phyloP scores from a whole-genome alignment of 768 basidiomycete species.

The Vishniacozyma victoriae region DNA sequence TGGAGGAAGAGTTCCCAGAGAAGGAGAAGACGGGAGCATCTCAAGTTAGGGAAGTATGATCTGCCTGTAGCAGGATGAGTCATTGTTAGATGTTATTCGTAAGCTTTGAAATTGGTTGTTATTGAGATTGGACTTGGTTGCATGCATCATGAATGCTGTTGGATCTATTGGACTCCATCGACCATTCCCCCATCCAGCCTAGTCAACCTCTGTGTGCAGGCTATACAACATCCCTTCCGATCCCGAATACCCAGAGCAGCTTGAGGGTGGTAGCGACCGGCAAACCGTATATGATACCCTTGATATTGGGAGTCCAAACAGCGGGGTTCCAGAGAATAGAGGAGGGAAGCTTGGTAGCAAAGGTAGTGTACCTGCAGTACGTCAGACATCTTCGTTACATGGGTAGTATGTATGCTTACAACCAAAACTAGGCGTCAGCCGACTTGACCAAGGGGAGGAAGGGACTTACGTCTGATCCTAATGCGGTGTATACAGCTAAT shows the following conservation, averaged over 20 bases:
- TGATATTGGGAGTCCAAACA: not conserved
- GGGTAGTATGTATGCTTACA: not conserved
- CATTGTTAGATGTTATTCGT: too few species aligned
- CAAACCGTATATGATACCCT: conserved; percentile 5
- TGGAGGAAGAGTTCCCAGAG: not conserved
- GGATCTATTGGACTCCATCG: too few species aligned
- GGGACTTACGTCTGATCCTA: conserved; percentile 9
- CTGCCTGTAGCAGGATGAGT: too few species aligned
- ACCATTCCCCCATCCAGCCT: too few species aligned
- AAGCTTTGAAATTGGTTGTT: too few species aligned
- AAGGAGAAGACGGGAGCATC: too few species aligned
- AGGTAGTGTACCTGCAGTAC: conserved; percentile 3
- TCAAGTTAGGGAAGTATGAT: too few species aligned
- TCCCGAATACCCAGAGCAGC: conserved; percentile 9
- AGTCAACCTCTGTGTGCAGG: too few species aligned
- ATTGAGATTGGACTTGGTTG: too few species aligned
- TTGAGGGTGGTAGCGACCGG: conserved; percentile 10
- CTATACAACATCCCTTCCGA: conserved; percentile 3
- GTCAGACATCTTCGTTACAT: not conserved
- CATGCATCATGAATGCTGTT: too few species aligned
- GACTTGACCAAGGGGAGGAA: not conserved
- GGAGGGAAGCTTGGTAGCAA: conserved; percentile 1
- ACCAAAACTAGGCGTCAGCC: not conserved
- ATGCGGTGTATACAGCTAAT: not conserved
- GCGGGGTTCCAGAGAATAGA: conserved; percentile 1